Base-by-base conservation (phyloP, 352 stramenopile species). In the Globisporangium paroecandrum region DNA sequence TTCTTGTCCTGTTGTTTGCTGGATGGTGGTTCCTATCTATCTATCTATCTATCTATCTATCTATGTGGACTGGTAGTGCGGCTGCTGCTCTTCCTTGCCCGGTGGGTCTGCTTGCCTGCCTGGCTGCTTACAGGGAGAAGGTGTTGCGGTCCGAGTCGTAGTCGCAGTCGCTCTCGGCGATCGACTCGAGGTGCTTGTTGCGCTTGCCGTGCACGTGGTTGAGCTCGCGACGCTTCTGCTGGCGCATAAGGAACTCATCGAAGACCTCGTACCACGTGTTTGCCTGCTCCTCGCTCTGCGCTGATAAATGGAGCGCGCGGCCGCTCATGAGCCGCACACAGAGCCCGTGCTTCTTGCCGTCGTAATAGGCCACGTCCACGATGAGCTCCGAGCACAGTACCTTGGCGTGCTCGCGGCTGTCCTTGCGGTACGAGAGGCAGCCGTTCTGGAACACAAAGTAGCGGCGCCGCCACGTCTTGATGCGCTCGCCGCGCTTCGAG, bases 371-470 rank as follows among this genome's bases (percentile, higher is more conserved):
- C 25, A 86, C 78, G 62, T 89, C 73, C 3, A 79, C 53, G 34
- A 91, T 74, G 27, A 78, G 65, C 60, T 91, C 81, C 25, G 68
- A 78, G 34, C 75, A 69, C 9, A 89, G 69, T 13, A 87, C 70
- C 56, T 77, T 86, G 58, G 81, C 72, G 53, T 64, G 73, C 41
- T 87, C 78, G 62, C 77, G 77, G 49, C 73, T 74, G 65, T 91
- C 74, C 73, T 89, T 89, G 62, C 81, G 79, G 71, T 89, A 91
- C 29, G 72, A 78, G 25, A 91, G 55, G 58, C 68, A 81, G 47
- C 83, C 83, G 51, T 90, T 74, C 51, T 85, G 82, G 70, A 93
- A 89, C 29, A 91, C 81, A 64, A 93, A 93, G 72, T 89, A 93
- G 55, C 85, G 83, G 38, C 78, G 83, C 47, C 89, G 86, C 85